These are phyloP conservation scores for Kernera saxatilis DNA, from an alignment of 345 rosid species.

Conservation along the genomic window DNA sequence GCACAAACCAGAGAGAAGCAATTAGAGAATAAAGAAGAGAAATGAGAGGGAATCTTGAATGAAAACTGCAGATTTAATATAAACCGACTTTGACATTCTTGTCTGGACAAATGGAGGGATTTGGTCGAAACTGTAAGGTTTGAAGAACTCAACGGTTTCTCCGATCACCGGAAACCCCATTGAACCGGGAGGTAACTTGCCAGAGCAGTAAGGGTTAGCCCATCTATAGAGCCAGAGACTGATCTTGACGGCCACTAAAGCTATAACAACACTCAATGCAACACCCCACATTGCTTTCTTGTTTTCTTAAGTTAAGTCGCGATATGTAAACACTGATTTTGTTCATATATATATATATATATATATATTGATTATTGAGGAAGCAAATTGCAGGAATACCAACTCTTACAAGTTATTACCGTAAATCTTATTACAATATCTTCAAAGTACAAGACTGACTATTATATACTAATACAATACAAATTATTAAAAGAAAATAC, in stretches of 20 bases:
- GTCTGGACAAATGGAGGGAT: slow-evolving; percentile 28
- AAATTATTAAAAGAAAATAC: background rate
- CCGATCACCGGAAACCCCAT: slow-evolving; percentile 33
- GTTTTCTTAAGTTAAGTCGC: background rate
- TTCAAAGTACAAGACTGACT: background rate
- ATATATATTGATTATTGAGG: background rate
- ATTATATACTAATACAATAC: background rate
- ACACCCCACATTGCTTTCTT: background rate
- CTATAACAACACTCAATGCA: background rate
- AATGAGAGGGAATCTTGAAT: background rate
- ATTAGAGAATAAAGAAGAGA: background rate
- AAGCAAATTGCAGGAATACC: background rate
- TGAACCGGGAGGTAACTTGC: slow-evolving; percentile 32
- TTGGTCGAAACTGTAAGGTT: slow-evolving; percentile 8
- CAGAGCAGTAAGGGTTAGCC: slow-evolving; percentile 26
- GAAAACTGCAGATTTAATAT: background rate
- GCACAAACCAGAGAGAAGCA: background rate
- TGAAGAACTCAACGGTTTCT: slow-evolving; percentile 28
- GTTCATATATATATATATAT: background rate
- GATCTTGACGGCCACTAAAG: slow-evolving; percentile 6
- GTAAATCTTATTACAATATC: background rate
- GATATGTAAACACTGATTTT: background rate
- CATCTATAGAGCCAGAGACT: slow-evolving; percentile 26
- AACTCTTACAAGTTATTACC: background rate
- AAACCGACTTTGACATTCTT: slow-evolving; percentile 24